phyloP scores from a whole-genome alignment of 352 stramenopile species.

The Phytophthora quininea region DNA sequence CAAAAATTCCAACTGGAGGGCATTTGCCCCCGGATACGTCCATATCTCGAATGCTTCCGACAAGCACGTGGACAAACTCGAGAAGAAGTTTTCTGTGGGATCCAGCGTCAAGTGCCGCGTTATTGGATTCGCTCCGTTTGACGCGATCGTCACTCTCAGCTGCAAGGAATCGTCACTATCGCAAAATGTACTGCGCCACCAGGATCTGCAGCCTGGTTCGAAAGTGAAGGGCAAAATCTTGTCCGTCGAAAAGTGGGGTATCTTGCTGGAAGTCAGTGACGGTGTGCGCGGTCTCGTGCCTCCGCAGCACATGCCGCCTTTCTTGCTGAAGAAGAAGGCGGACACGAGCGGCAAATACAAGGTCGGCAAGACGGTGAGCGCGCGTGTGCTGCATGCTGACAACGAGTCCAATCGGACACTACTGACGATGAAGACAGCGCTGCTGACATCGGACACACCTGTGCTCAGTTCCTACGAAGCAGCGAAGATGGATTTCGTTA shows the following conservation, averaged over 20 bases:
- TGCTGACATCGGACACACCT: slow-evolving; percentile 78
- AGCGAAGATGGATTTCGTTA: slow-evolving; percentile 72
- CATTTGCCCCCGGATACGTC: slow-evolving; percentile 83
- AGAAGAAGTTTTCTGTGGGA: slow-evolving; percentile 84
- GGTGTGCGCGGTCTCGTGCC: slow-evolving; percentile 81
- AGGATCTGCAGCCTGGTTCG: slow-evolving; percentile 74
- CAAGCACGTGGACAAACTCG: slow-evolving; percentile 85
- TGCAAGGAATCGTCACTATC: slow-evolving; percentile 79
- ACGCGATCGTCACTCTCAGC: slow-evolving; percentile 84
- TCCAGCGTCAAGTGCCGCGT: slow-evolving; percentile 73
- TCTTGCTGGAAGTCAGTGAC: slow-evolving; percentile 88
- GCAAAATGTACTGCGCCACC: slow-evolving; percentile 80
- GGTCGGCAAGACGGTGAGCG: slow-evolving; percentile 74
- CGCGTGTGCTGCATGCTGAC: slow-evolving; percentile 85
- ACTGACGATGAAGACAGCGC: slow-evolving; percentile 90
- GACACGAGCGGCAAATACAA: slow-evolving; percentile 80
- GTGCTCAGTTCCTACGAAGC: slow-evolving; percentile 81
- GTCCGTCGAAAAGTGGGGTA: slow-evolving; percentile 80
- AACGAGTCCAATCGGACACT: slow-evolving; percentile 93
- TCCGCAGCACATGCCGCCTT: slow-evolving; percentile 77
- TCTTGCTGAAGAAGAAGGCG: slow-evolving; percentile 67
- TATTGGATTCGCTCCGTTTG: slow-evolving; percentile 86
- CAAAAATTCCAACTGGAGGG: slow-evolving; percentile 76
- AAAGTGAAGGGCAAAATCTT: slow-evolving; percentile 85
- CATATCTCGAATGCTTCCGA: slow-evolving; percentile 90